These are phyloP conservation scores for Apophysomyces ossiformis DNA, from an alignment of 371 early-diverging fungal species.

Conservation along the genomic window DNA sequence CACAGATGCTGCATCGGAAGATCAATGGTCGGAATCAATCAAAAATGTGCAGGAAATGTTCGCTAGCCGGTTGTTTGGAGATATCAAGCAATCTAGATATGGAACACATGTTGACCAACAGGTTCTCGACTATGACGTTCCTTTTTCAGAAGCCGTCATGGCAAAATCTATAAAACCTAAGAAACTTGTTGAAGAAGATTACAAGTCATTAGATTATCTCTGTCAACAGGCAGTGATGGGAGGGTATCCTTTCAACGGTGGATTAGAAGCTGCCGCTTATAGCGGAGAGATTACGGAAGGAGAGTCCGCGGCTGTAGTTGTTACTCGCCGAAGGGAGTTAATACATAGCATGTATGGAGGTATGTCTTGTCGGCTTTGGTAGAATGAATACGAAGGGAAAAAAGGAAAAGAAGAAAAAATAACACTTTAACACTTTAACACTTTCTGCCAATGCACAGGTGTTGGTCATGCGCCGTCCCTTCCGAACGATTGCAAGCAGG, in stretches of 20 bases:
- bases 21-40: conserved; percentile 21
- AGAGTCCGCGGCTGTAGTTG: conserved; percentile 50
- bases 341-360: conserved; percentile 51
- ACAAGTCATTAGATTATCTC: conserved; percentile 34
- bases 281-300: conserved; percentile 55
- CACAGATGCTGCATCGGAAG: conserved; percentile 10
- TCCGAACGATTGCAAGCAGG: conserved; percentile 20
- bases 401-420: too few relatives aligned
- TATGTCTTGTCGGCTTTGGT: conserved; percentile 19
- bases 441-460: background rate
- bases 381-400: too few relatives aligned
- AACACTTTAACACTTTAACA: too few relatives aligned
- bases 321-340: conserved; percentile 53
- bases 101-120: conserved; percentile 15
- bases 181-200: conserved; percentile 19
- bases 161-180: conserved; percentile 16
- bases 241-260: conserved; percentile 59
- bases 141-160: conserved; percentile 15
- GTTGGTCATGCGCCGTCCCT: conserved; percentile 18
- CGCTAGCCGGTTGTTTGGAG: conserved; percentile 28
- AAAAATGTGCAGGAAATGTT: conserved; percentile 43
- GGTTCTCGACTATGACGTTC: conserved; percentile 19
- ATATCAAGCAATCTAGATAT: conserved; percentile 10
- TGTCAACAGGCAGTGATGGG: conserved; percentile 58
- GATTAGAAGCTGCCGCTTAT: conserved; percentile 46